These are phyloP conservation scores for Colletotrichum lini DNA, from an alignment of 2,329 filamentous ascomycete species.

Conservation along the genomic window DNA sequence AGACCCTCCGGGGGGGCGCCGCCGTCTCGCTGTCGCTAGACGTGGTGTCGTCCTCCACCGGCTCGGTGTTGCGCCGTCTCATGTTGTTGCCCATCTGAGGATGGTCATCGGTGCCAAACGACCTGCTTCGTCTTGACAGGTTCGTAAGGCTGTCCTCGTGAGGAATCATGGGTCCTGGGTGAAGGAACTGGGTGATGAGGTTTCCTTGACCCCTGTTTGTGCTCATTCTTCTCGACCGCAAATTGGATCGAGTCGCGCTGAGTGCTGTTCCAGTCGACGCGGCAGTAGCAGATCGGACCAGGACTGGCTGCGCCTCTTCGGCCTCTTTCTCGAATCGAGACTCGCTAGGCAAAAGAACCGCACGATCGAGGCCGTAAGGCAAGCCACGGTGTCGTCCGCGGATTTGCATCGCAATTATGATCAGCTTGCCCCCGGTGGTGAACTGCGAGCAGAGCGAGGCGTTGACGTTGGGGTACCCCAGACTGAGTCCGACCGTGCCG, in stretches of 20 bases:
- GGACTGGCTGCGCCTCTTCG: slow-evolving; percentile 60
- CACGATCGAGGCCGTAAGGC: slow-evolving; percentile 76
- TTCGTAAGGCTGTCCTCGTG: slow-evolving; percentile 45
- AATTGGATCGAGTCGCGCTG: slow-evolving; percentile 44
- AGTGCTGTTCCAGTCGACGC: slow-evolving; percentile 51
- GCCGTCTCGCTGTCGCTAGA: slow-evolving; percentile 27
- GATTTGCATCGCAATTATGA: slow-evolving; percentile 79
- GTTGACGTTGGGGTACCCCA: slow-evolving; percentile 84
- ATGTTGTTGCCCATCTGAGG: slow-evolving; percentile 24
- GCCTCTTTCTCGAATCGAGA: slow-evolving; percentile 68
- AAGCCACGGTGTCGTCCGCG: slow-evolving; percentile 78
- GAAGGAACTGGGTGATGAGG: slow-evolving; percentile 62
- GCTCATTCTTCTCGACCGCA: slow-evolving; percentile 47
- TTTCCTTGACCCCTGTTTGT: slow-evolving; percentile 53
- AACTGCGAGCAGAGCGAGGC: slow-evolving; percentile 89
- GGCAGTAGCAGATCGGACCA: slow-evolving; percentile 55
- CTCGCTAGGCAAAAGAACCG: slow-evolving; percentile 72
- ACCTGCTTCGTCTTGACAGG: slow-evolving; percentile 25
- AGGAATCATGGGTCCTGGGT: slow-evolving; percentile 61
- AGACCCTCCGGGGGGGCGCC: slow-evolving; percentile 28
- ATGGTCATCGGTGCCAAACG: slow-evolving; percentile 27
- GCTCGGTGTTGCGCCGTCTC: slow-evolving; percentile 39
- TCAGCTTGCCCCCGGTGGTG: slow-evolving; percentile 77
- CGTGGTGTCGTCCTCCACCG: slow-evolving; percentile 36
- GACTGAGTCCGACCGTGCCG: slow-evolving; percentile 91